Percentiles rank a stretch among this genome's conserved stretches.
These are phyloP conservation scores for Phytophthora aleatoria DNA, from an alignment of 352 stramenopile species.

Conservation along the genomic window DNA sequence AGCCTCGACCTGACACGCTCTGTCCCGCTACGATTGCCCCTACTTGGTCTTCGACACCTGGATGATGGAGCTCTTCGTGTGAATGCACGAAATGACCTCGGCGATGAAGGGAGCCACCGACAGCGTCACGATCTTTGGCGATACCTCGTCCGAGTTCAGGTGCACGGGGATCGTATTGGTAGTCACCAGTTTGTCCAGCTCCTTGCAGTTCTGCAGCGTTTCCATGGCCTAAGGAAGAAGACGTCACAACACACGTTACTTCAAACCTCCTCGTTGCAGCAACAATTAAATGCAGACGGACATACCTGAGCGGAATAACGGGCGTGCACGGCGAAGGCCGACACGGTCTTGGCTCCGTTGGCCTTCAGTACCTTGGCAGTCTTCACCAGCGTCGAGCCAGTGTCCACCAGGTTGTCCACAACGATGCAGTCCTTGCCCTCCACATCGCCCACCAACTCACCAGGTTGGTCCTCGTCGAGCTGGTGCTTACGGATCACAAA, in stretches of 20 bases:
- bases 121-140: conserved; percentile 82
- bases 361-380: conserved; percentile 84
- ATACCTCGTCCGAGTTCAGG: conserved; percentile 31
- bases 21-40: conserved; percentile 10
- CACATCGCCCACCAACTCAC: conserved; percentile 82
- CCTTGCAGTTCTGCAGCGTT: conserved; percentile 68
- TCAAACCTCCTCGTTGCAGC: not conserved
- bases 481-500: conserved; percentile 89
- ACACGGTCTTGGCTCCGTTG: conserved; percentile 76
- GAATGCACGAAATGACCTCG: conserved; percentile 89
- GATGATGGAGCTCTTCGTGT: conserved; percentile 87
- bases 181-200: conserved; percentile 84
- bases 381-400: conserved; percentile 81
- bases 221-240: conserved; percentile 43
- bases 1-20: not conserved
- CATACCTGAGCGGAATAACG: conserved; percentile 82
- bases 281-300: not conserved
- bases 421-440: conserved; percentile 86
- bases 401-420: conserved; percentile 89
- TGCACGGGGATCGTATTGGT: conserved; percentile 84
- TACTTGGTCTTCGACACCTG: conserved; percentile 84
- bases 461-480: conserved; percentile 65
- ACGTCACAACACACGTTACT: conserved; percentile 5
- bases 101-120: conserved; percentile 88
- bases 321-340: conserved; percentile 83